Base-by-base conservation (phyloP, 805 yeast genomes). In the Starmerella geochares region DNA sequence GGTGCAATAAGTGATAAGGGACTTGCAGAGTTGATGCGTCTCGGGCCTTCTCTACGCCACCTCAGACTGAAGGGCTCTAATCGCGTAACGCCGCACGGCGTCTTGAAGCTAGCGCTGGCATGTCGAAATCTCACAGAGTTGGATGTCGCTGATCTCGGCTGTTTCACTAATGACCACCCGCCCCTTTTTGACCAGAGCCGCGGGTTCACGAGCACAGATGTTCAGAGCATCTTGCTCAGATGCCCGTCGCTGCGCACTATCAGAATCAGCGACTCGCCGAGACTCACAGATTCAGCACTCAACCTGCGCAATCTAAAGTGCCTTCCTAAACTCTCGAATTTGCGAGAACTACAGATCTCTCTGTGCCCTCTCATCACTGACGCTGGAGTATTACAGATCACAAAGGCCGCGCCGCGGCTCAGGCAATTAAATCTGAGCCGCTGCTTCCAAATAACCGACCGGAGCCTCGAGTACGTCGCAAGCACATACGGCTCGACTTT, bases 341-440 rank as follows among this genome's bases (percentile, higher is more conserved):
- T 92, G 53, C 75, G 98, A 56, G 78, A 87, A 21, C 68, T 90
- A 31, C 96, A 88, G 63, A 77, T 90, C 50, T 85, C 96, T 1
- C 83, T 82, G 7, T 88, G 96, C 67, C 73, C 76, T 49, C 78
- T 81, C 47, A 77, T 90, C 24, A 82, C 94, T 0, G 97, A 90
- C 66, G 75, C 74, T 53, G 75, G 86, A 2, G 82, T 90, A 13
- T 84, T 79, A 59, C 75, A 75, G 51, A 72, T 92, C 39, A 86
- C 86, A 9, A 64, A 68, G 29, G 69, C 79, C 53, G 95, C 96
- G 1, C 97, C 97, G 3, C 77, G 86, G 46, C 68, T 92, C 54
- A 75, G 96, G 56, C 87, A 87, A 60, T 85, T 92, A 29, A 88
- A 86, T 14, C 70, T 90, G 50, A 88, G 95, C 8, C 92, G 92